These are phyloP conservation scores for Zymoseptoria crescenta DNA, from an alignment of 2,329 filamentous ascomycete species.

Conservation along the genomic window DNA sequence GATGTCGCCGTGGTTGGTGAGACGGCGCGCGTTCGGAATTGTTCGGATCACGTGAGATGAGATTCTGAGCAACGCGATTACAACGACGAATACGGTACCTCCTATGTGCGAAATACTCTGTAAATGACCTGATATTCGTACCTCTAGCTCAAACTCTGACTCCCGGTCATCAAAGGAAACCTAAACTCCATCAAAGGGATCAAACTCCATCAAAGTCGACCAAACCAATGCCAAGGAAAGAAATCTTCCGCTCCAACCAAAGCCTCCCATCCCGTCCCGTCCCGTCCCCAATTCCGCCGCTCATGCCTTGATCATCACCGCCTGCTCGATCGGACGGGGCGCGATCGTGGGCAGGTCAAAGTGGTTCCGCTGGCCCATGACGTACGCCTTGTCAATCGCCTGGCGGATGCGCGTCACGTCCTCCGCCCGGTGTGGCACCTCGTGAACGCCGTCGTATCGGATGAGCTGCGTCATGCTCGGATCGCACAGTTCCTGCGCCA, in stretches of 20 bases:
- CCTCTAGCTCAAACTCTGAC: too few relatives aligned
- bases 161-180: neutral
- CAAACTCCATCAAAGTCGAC: too few relatives aligned
- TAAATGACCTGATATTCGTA: too few relatives aligned
- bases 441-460: constrained; percentile 1
- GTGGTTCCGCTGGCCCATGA: neutral
- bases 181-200: neutral
- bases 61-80: too few relatives aligned
- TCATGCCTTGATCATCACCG: neutral
- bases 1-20: too few relatives aligned
- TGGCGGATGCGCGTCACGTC: neutral
- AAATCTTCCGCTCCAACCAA: neutral
- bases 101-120: too few relatives aligned
- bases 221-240: neutral
- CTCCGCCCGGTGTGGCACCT: neutral
- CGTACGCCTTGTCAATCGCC: constrained; percentile 4
- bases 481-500: constrained; percentile 3
- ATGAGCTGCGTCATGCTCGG: constrained; percentile 1
- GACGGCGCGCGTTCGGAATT: too few relatives aligned
- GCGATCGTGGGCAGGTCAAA: neutral
- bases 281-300: neutral
- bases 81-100: too few relatives aligned
- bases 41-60: too few relatives aligned
- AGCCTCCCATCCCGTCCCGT: too few relatives aligned
- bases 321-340: neutral